These are phyloP conservation scores for Globisporangium barbulae DNA, from an alignment of 352 stramenopile species.

Conservation along the genomic window DNA sequence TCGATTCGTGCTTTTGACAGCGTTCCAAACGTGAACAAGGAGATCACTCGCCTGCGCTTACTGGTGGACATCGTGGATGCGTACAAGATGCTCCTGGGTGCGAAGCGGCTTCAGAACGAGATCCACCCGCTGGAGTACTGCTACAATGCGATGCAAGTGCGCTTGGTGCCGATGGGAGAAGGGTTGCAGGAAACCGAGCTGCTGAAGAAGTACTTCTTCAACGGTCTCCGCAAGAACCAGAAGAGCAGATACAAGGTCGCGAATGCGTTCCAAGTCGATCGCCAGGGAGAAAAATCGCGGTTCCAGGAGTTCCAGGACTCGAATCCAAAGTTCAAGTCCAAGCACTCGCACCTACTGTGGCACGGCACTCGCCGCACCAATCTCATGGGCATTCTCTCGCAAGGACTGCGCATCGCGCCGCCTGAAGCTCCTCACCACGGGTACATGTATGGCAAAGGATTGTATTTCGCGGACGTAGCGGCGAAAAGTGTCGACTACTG, in stretches of 20 bases:
- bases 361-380: slow-evolving; percentile 84
- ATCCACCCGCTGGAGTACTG: slow-evolving; percentile 78
- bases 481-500: slow-evolving; percentile 82
- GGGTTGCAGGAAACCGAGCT: slow-evolving; percentile 39
- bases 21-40: slow-evolving; percentile 49
- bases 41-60: slow-evolving; percentile 60
- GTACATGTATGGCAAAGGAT: slow-evolving; percentile 80
- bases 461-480: slow-evolving; percentile 84
- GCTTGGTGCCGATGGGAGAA: slow-evolving; percentile 28
- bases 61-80: slow-evolving; percentile 68
- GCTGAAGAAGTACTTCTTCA: slow-evolving; percentile 63
- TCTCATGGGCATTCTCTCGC: slow-evolving; percentile 80
- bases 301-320: slow-evolving; percentile 39
- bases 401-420: slow-evolving; percentile 83
- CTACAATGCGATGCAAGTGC: slow-evolving; percentile 70
- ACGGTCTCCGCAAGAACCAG: slow-evolving; percentile 30
- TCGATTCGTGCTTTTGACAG: slow-evolving; percentile 65
- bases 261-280: slow-evolving; percentile 64
- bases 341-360: slow-evolving; percentile 72
- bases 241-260: slow-evolving; percentile 44
- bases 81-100: slow-evolving; percentile 77
- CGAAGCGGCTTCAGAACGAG: slow-evolving; percentile 34
- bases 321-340: slow-evolving; percentile 31
- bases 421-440: slow-evolving; percentile 79
- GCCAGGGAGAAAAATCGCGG: slow-evolving; percentile 49